phyloP scores from a whole-genome alignment of 23 red algal genomes.

The Chondrus crispus region DNA sequence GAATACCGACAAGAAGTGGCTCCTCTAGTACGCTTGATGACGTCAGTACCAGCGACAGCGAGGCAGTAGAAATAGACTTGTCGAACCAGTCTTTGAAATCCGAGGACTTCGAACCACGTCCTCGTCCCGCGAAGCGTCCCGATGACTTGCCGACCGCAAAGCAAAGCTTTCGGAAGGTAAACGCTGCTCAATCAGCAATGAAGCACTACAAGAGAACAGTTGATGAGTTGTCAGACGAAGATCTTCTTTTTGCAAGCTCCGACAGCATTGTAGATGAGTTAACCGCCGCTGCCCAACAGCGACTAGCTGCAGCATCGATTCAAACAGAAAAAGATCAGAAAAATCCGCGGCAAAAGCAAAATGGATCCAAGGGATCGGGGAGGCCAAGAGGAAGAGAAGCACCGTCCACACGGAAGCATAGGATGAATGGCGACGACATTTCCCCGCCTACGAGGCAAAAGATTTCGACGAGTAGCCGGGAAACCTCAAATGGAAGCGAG shows the following conservation, averaged over 20 bases:
- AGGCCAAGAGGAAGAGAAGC: not conserved
- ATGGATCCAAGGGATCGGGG: not conserved
- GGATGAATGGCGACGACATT: not conserved
- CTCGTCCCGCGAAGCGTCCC: too few relatives aligned
- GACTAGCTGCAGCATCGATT: not conserved
- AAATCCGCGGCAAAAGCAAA: not conserved
- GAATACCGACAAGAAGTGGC: too few relatives aligned
- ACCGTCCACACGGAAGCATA: not conserved
- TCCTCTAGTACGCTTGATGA: too few relatives aligned
- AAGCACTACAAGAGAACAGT: conserved; percentile 12
- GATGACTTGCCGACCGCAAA: too few relatives aligned
- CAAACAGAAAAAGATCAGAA: not conserved
- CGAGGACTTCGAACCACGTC: too few relatives aligned
- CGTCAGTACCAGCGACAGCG: too few relatives aligned
- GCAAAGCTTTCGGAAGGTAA: too few relatives aligned
- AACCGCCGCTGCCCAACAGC: conserved; percentile 15
- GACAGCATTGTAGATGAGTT: conserved; percentile 43
- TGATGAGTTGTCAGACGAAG: conserved; percentile 44
- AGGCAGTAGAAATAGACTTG: too few relatives aligned
- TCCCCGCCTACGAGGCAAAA: not conserved
- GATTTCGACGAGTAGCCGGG: not conserved
- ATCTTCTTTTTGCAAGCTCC: conserved; percentile 35
- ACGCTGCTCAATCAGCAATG: conserved; percentile 41
- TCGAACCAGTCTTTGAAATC: too few relatives aligned
- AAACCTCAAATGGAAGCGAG: not conserved